A percentile compares a stretch with the other conserved stretches of the same genome.
phyloP scores from a whole-genome alignment of 169 alveolate species.

The Plasmodium inui region DNA sequence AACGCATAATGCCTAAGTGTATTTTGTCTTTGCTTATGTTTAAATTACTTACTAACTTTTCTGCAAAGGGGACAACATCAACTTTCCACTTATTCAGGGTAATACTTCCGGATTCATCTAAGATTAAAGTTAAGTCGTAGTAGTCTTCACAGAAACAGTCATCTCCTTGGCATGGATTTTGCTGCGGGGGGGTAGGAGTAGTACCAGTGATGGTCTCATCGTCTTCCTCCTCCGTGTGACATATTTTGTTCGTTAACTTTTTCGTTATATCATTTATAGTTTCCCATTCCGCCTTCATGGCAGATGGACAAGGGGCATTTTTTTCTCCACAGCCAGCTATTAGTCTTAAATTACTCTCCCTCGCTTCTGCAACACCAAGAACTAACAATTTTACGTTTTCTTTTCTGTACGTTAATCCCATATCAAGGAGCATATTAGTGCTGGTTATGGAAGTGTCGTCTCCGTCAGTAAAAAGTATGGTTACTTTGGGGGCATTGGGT shows the following conservation, averaged over 20 bases:
- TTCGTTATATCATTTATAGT: constrained; percentile 59
- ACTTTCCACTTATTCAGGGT: constrained; percentile 22
- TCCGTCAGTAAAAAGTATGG: constrained; percentile 70
- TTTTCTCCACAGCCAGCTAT: constrained; percentile 49
- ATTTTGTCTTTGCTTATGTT: constrained; percentile 36
- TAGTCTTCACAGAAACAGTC: constrained; percentile 55
- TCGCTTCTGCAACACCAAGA: constrained; percentile 56
- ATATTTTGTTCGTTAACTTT: constrained; percentile 50
- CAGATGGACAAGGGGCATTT: constrained; percentile 16
- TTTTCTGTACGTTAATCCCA: constrained; percentile 21
- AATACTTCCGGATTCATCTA: constrained; percentile 60
- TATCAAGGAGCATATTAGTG: constrained; percentile 5
- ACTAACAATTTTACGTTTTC: constrained; percentile 51
- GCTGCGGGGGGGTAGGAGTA: constrained; percentile 22
- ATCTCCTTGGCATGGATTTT: constrained; percentile 49
- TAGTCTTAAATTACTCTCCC: constrained; percentile 22
- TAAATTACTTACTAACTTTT: constrained; percentile 32
- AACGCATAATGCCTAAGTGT: constrained; percentile 71
- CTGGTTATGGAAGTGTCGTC: constrained; percentile 15
- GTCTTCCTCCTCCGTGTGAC: constrained; percentile 45
- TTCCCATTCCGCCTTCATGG: constrained; percentile 74
- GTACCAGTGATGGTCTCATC: not conserved
- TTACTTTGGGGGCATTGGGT: constrained; percentile 58
- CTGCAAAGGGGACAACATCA: constrained; percentile 65
- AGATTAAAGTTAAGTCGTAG: constrained; percentile 60